phyloP scores from a whole-genome alignment of 192 early-diverging fungal genomes.

The Spizellomyces sp. region DNA sequence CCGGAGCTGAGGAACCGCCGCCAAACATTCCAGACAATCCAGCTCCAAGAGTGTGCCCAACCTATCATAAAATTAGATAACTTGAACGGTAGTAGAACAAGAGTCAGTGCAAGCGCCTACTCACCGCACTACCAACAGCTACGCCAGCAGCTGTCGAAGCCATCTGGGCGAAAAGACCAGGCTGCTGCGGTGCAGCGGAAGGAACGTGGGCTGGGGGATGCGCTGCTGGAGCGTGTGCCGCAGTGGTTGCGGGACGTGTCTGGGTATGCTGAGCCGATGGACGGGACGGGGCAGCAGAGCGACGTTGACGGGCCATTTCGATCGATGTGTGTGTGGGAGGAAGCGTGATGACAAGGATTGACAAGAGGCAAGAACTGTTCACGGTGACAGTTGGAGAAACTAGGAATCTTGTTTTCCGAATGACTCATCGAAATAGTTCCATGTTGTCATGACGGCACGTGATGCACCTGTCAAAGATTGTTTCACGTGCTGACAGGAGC shows the following conservation, averaged over 20 bases:
- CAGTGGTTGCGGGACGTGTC: conserved; percentile 50
- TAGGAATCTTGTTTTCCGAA: no score
- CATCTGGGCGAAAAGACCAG: conserved; percentile 82
- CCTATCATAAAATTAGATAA: background rate
- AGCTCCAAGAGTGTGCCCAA: conserved; percentile 52
- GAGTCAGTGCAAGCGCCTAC: background rate
- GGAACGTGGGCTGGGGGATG: conserved; percentile 45
- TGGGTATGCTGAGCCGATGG: conserved; percentile 50
- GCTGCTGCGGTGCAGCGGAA: conserved; percentile 62
- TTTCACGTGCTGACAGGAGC: no score
- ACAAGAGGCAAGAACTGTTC: background rate
- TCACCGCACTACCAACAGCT: conserved; percentile 85
- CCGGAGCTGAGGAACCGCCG: conserved; percentile 32
- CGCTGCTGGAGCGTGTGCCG: conserved; percentile 44
- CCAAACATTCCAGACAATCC: conserved; percentile 47
- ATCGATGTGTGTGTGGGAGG: conserved; percentile 44
- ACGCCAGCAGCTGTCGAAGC: conserved; percentile 93
- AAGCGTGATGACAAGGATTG: background rate
- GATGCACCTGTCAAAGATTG: no score
- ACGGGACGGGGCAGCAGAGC: conserved; percentile 52
- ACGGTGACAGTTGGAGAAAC: no score
- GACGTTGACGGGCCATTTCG: conserved; percentile 64
- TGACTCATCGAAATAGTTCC: no score
- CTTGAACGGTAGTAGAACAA: background rate
- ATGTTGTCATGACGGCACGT: no score